Evolutionary conservation across 164 flowering plant species (phyloP).

Genomic region (Umbellularia californica): DNA sequence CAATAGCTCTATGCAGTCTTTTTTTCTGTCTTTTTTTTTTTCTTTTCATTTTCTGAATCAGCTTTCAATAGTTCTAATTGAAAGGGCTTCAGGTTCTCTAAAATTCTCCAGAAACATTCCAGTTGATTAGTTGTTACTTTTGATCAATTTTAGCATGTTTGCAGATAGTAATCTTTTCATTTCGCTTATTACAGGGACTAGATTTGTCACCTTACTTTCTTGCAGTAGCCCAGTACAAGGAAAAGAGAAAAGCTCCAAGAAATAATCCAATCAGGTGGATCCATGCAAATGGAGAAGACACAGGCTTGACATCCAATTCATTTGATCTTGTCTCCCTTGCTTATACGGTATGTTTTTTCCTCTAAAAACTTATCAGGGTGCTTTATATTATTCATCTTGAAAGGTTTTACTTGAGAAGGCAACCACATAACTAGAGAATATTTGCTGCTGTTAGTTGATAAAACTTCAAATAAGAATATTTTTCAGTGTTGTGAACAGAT

Average conservation of each 20-base stretch:
- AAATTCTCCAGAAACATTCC: background rate
- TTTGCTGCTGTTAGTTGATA: background rate
- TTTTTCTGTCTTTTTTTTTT: background rate
- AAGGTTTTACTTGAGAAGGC: background rate
- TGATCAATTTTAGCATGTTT: background rate
- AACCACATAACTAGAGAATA: background rate
- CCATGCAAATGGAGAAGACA: slow-evolving; percentile 69
- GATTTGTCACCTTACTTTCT: slow-evolving; percentile 77
- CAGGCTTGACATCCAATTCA: slow-evolving; percentile 62
- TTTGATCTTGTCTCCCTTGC: slow-evolving; percentile 58
- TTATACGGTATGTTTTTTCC: slow-evolving; percentile 42
- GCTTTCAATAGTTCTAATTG: background rate
- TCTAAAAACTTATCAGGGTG: background rate
- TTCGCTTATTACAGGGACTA: slow-evolving; percentile 40
- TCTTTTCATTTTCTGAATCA: background rate
- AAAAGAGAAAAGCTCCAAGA: slow-evolving; percentile 32
- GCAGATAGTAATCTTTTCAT: background rate
- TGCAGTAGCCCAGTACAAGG: slow-evolving; percentile 62
- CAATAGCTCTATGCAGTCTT: background rate
- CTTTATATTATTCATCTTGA: background rate
- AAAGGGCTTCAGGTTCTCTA: too few relatives aligned
- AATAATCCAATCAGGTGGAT: slow-evolving; percentile 45
- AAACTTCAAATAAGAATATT: background rate
- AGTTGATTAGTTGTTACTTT: background rate
- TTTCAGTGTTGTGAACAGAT: background rate